phyloP scores from a whole-genome alignment of 768 basidiomycete genomes.

The Tylopilus rubrobrunneus region DNA sequence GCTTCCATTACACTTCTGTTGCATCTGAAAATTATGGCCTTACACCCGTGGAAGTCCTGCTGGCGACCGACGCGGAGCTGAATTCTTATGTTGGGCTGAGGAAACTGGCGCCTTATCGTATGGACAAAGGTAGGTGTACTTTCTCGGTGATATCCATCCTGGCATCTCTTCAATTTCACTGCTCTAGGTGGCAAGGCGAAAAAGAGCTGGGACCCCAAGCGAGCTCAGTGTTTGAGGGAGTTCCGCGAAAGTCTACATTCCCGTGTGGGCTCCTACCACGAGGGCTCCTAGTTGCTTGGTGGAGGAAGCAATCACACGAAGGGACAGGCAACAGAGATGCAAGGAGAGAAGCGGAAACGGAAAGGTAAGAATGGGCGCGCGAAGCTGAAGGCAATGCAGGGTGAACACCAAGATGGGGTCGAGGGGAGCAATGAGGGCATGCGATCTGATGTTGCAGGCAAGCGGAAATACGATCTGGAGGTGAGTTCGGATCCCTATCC shows the following conservation, averaged over 20 bases:
- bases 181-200: slow-evolving; percentile 24
- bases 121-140: slow-evolving; percentile 34
- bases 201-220: slow-evolving; percentile 54
- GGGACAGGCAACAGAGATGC: slow-evolving; percentile 7
- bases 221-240: slow-evolving; percentile 65
- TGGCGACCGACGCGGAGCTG: slow-evolving; percentile 89
- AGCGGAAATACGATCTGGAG: slow-evolving; percentile 18
- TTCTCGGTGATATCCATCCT: slow-evolving; percentile 2
- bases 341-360: slow-evolving; percentile 49
- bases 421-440: not conserved
- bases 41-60: slow-evolving; percentile 79
- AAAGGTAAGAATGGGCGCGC: slow-evolving; percentile 69
- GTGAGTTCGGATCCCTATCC: slow-evolving; percentile 6
- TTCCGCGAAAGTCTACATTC: slow-evolving; percentile 60
- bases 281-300: slow-evolving; percentile 19
- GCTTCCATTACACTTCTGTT: slow-evolving; percentile 86
- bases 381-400: slow-evolving; percentile 39
- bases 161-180: not conserved
- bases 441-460: not conserved
- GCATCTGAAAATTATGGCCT: slow-evolving; percentile 62
- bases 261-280: slow-evolving; percentile 29
- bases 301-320: not conserved
- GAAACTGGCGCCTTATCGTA: slow-evolving; percentile 87
- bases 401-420: slow-evolving; percentile 6
- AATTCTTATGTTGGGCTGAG: slow-evolving; percentile 90